Evolutionary conservation across 345 rosid genomes (phyloP), one percentile per base, ranked within the genome.

Genomic region (thale cress (Arabidopsis thaliana)): DNA sequence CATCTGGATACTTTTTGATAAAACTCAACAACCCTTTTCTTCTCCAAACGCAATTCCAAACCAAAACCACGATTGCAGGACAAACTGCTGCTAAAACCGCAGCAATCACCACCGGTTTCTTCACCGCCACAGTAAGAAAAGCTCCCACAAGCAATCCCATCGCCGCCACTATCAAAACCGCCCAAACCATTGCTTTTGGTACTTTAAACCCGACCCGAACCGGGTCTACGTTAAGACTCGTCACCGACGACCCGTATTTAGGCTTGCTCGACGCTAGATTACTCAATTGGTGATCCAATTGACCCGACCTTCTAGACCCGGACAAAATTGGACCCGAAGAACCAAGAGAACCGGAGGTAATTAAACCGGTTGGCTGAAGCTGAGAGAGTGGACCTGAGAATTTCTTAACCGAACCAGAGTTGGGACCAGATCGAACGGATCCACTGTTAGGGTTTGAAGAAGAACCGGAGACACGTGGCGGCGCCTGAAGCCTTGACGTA

Each of bases 341-440:
- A 40, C 83, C 84, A 7, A 87, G 75, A 1, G 96, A 87, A 10
- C 97, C 93, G 40, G 98, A 93, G n/a, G 93, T 90, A 57, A 94
- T 91, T 51, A 94, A 89, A 2, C 98, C 98, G 6, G 98, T 94
- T 2, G 98, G 97, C 32, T 83, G 91, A 2, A 90, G 83, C 77
- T 75, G 79, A 14, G 93, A 80, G 52, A 91, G 60, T 4, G 98
- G 90, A 4, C 98, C 97, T 2, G 98, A 94, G 1, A 83, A 78
- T 65, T 87, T 94, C 82, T 79, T 84, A 10, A 88, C 61, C 0
- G 92, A 75, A 1, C 93, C 98, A 4, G 97, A 90, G 75, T 90
- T 88, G 20, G 95, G 78, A 4, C 91, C 93, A 56, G 98, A 90
- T 81, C 97, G 92, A 59, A 87, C 80, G 83, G 98, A 88, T 86